Base-by-base conservation (phyloP, 2,329 filamentous ascomycete species). In the Helminthosporium solani region DNA sequence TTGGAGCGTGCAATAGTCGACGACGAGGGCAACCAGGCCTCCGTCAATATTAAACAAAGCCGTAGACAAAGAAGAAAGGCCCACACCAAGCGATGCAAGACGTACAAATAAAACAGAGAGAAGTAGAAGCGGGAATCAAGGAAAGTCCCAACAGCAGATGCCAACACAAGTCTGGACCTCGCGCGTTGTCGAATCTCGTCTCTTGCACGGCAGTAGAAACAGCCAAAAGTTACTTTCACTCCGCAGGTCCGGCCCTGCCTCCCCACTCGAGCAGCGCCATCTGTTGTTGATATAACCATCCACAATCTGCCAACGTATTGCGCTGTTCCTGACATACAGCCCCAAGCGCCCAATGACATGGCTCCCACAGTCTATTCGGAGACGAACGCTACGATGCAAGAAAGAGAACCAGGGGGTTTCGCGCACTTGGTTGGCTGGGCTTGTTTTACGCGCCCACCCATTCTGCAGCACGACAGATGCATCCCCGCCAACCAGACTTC, bases 401-500 rank as follows among this genome's bases (percentile, higher is more conserved):
- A n/a, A n/a, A n/a, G n/a, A n/a, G n/a, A n/a, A n/a, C n/a, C n/a
- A n/a, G n/a, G n/a, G n/a, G n/a, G n/a, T n/a, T n/a, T n/a, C n/a
- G n/a, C n/a, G n/a, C n/a, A n/a, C n/a, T n/a, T 33, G 20, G 46
- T 49, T 49, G 47, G 47, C 25, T 16, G 15, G 7, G 2, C 20
- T 14, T n/a, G 20, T 12, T 12, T 16, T 49, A 63, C 54, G 58
- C 61, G 61, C 61, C 53, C 47, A 49, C 51, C 42, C 31, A 31
- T 46, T 44, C 49, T 54, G 60, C 56, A 57, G 33, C 19, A 40
- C 19, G 28, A 31, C 28, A 14, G 6, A 25, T 5, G 23, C 23
- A 25, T 6, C 9, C 33, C 42, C 49, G 51, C 61, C 60, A 65
- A 52, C 61, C 52, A 54, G 51, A 33, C 49, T 38, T 49, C 59